Base-by-base conservation (phyloP, 2,329 filamentous ascomycete genomes). In the Pseudophaeomoniella oleicola region DNA sequence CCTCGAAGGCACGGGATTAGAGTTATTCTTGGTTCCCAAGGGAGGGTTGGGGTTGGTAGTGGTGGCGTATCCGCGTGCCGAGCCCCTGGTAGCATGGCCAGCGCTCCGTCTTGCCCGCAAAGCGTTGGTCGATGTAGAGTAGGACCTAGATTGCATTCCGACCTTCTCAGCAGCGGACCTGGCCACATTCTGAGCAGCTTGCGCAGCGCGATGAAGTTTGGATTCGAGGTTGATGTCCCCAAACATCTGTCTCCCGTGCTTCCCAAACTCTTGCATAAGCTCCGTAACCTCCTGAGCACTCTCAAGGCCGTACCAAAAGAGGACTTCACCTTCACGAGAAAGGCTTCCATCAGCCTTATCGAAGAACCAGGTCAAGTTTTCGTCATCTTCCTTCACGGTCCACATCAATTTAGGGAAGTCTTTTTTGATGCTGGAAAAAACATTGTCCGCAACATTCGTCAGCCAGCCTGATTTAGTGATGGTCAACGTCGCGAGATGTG, bases 351-450 rank as follows among this genome's bases (percentile, higher is more conserved):
- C 86, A 6, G 88, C 81, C 69, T 94, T 94, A 60, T 94, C 87
- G 48, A 93, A 92, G 68, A 96, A 94, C 90, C 88, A 96, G 9
- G 85, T 87, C 50, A 96, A 67, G 57, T 96, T 94, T 70, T 96
- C 88, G 50, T 96, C 87, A 47, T 92, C 81, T 52, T 87, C 81
- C 64, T 83, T 88, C 42, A 94, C 88, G n/a, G 86, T 93, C 88
- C 87, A 98, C 44, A 85, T 81, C 45, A 96, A 70, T 62, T 81
- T 85, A 38, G 86, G 78, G 58, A 87, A 81, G 53, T 94, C 88
- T 60, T 93, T 92, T 69, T 88, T 92, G 57, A 96, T 82, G 43
- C 82, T 81, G 44, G 81, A 75, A 58, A 96, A 94, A 39, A 96
- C 82, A 52, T 96, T 94, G 58, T 96, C 90, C 18, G 87, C 83